Percentiles rank a stretch among this genome's conserved stretches.
Conservation (phyloP, 805 yeast genomes). For the Kuraishia ogatae region DNA sequence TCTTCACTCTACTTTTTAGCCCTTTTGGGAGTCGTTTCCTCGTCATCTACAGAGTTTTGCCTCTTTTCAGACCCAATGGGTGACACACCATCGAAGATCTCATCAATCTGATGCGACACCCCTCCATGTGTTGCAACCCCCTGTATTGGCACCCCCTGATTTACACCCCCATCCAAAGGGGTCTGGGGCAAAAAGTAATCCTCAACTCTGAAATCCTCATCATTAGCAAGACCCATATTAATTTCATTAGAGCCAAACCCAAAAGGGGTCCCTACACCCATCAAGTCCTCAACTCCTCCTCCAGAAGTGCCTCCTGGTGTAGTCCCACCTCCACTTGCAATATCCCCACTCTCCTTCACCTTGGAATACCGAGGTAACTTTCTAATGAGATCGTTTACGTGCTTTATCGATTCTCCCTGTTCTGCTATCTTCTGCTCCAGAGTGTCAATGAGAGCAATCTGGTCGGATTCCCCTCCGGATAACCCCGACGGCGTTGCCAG, state of each 20-base stretch:
- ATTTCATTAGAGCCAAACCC: not conserved
- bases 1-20: not conserved
- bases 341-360: not conserved
- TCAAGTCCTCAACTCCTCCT: not conserved
- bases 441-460: conserved; percentile 14
- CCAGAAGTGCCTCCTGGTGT: not conserved
- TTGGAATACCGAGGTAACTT: conserved; percentile 12
- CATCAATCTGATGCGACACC: not conserved
- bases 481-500: not conserved
- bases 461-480: not conserved
- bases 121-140: not conserved
- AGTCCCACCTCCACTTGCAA: no score
- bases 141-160: not conserved
- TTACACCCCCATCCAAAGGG: conserved; percentile 11
- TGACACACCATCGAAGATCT: not conserved
- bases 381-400: conserved; percentile 49
- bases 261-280: not conserved
- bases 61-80: not conserved
- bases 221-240: conserved; percentile 3
- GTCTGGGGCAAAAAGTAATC: conserved; percentile 21
- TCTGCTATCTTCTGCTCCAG: conserved; percentile 37
- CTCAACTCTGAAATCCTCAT: conserved; percentile 25
- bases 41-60: not conserved
- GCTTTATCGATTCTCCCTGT: conserved; percentile 45
- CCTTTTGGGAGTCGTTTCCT: not conserved